phyloP scores from a whole-genome alignment of 2,329 filamentous ascomycete genomes.

The Epichloe scottii region DNA sequence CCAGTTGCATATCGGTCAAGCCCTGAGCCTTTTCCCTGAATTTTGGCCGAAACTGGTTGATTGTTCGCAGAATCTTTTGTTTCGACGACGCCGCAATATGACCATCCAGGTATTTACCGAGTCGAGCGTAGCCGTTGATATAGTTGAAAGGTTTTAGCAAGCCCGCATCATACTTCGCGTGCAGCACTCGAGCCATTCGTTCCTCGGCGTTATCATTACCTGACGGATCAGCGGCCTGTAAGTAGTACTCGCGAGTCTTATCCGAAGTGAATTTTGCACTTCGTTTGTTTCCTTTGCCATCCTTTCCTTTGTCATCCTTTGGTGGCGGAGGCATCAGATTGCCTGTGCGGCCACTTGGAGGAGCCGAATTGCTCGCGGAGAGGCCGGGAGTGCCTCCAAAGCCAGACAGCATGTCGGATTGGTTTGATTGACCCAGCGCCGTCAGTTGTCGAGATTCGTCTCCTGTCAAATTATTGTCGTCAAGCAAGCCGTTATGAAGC shows the following conservation, averaged over 20 bases:
- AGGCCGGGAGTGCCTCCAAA: conserved; percentile 30
- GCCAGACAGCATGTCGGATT: conserved; percentile 35
- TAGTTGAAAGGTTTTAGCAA: conserved; percentile 97
- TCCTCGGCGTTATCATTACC: conserved; percentile 78
- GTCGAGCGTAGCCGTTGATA: conserved; percentile 82
- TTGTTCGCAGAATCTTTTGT: conserved; percentile 80
- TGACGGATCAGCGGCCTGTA: conserved; percentile 89
- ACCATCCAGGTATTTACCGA: conserved; percentile 84
- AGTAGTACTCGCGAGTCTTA: conserved; percentile 79
- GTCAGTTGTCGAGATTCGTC: conserved; percentile 45
- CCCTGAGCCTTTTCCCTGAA: conserved; percentile 91
- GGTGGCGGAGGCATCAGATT: conserved; percentile 37
- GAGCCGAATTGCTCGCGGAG: conserved; percentile 11
- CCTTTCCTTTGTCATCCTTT: conserved; percentile 31
- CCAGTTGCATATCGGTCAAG: conserved; percentile 84
- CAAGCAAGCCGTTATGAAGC: conserved; percentile 78
- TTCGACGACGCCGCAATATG: conserved; percentile 73
- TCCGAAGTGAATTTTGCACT: conserved; percentile 58
- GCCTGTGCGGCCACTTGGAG: conserved; percentile 12
- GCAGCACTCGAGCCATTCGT: conserved; percentile 86
- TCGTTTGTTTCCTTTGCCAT: conserved; percentile 42
- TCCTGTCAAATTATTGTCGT: conserved; percentile 62
- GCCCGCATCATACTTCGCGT: conserved; percentile 92
- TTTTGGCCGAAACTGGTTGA: conserved; percentile 88
- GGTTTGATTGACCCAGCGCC: conserved; percentile 27